Conservation (phyloP, 345 rosid genomes). For the Punica granatum region DNA sequence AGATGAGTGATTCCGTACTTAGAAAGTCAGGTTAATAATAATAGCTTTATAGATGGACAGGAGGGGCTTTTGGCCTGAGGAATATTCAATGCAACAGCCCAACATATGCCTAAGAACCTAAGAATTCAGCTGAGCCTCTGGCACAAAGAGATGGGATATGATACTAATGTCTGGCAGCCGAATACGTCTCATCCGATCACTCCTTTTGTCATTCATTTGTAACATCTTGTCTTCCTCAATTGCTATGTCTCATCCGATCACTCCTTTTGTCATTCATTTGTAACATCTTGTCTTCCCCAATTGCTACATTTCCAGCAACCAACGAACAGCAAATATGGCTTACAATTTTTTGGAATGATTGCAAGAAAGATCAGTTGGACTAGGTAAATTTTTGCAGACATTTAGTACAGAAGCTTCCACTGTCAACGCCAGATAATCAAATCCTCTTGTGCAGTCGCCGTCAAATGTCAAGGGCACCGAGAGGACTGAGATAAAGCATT, state of each 20-base stretch:
- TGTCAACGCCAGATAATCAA: neutral
- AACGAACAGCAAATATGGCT: neutral
- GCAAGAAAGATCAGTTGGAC: too few relatives aligned
- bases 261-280: too few relatives aligned
- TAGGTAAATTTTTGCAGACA: neutral
- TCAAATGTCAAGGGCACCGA: neutral
- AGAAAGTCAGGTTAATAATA: too few relatives aligned
- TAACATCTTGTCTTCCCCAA: too few relatives aligned
- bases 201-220: neutral
- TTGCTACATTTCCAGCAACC: neutral
- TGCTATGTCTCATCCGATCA: neutral
- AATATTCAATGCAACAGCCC: neutral
- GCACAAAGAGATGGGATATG: neutral
- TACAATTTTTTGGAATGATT: neutral
- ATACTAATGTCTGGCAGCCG: neutral
- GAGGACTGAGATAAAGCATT: neutral
- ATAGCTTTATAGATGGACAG: neutral
- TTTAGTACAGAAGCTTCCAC: neutral
- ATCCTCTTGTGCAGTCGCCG: neutral
- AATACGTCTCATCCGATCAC: neutral
- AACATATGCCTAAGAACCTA: neutral
- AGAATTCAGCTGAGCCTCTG: neutral
- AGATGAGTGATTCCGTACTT: too few relatives aligned
- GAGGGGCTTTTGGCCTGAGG: neutral
- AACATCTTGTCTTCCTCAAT: too few relatives aligned